Percentiles rank a stretch among this genome's conserved stretches.
Conservation (phyloP, 495 filamentous ascomycete genomes). For the Collariella sp. region DNA sequence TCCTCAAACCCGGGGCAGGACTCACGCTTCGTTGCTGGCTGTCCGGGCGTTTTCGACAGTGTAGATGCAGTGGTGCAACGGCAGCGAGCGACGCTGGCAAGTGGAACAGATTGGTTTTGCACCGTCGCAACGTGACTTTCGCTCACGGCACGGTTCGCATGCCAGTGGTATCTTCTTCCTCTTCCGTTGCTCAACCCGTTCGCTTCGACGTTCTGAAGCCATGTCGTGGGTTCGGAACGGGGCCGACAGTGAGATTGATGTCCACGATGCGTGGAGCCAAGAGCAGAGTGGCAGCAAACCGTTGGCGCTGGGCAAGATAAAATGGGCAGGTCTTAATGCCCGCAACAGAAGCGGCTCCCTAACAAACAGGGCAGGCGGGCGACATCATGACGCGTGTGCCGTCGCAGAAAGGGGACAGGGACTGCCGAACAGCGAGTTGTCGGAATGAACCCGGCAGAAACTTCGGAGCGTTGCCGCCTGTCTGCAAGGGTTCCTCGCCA, state of each 20-base stretch:
- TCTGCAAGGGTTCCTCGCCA: no score
- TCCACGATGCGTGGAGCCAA: not conserved
- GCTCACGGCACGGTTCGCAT: slow-evolving; percentile 38
- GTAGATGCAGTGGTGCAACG: slow-evolving; percentile 34
- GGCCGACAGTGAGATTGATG: not conserved
- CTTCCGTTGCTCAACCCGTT: slow-evolving; percentile 2
- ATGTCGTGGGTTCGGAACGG: slow-evolving; percentile 6
- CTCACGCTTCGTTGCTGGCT: slow-evolving; percentile 30
- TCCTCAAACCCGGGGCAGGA: not conserved
- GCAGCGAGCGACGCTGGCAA: slow-evolving; percentile 30
- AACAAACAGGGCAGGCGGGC: no score
- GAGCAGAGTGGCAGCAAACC: not conserved
- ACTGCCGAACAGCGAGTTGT: no score
- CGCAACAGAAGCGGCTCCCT: no score
- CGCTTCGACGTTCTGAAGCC: slow-evolving; percentile 1
- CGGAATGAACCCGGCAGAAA: no score
- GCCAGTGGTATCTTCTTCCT: slow-evolving; percentile 18
- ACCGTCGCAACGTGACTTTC: slow-evolving; percentile 39
- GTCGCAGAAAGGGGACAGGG: no score
- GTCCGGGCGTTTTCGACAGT: slow-evolving; percentile 30
- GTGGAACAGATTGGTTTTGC: slow-evolving; percentile 39
- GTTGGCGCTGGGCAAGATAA: no score
- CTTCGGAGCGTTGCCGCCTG: no score
- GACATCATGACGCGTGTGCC: no score
- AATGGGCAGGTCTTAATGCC: no score